These are phyloP conservation scores for Pyrenochaeta sp. DNA, from an alignment of 2,329 filamentous ascomycete species.

Conservation along the genomic window DNA sequence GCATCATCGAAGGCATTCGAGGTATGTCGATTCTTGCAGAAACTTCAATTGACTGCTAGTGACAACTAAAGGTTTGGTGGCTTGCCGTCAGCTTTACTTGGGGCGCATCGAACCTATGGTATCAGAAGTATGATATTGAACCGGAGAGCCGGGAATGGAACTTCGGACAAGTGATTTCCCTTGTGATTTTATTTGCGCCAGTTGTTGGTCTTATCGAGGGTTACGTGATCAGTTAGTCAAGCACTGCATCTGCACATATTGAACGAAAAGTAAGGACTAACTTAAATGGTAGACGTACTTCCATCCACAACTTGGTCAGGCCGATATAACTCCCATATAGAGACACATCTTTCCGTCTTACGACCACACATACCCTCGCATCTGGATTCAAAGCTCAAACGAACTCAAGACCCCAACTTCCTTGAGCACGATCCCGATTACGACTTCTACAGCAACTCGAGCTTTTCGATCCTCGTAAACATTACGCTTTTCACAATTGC, in stretches of 20 bases:
- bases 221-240: background rate
- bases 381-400: background rate
- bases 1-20: constrained; percentile 13
- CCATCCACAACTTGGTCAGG: background rate
- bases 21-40: background rate
- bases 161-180: constrained; percentile 15
- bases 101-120: constrained; percentile 12
- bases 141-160: constrained; percentile 12
- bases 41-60: background rate
- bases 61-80: constrained; percentile 11
- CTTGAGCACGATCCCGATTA: background rate
- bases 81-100: constrained; percentile 12
- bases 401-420: background rate
- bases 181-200: constrained; percentile 12
- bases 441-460: constrained; percentile 1
- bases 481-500: background rate
- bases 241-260: background rate
- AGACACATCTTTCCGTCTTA: background rate
- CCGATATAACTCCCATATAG: background rate
- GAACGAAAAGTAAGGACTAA: background rate
- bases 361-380: background rate
- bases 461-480: background rate
- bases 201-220: constrained; percentile 8
- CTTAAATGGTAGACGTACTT: background rate
- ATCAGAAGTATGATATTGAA: constrained; percentile 1